Evolutionary conservation across 2,329 filamentous ascomycete genomes (phyloP).

Genomic region (Cryphonectria japonica): DNA sequence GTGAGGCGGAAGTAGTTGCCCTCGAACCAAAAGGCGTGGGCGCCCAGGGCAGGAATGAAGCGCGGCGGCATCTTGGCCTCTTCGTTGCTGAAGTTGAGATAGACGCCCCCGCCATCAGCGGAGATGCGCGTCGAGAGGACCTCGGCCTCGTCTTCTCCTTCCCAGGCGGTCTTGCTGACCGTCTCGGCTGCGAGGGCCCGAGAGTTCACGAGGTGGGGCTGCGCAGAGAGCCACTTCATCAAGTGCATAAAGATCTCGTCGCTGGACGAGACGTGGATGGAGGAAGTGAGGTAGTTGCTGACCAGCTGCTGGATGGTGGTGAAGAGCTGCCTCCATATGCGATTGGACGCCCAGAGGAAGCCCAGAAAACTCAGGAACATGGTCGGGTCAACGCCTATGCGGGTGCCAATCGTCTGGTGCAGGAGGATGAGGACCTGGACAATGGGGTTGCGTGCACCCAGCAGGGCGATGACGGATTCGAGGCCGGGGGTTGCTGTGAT

Average conservation of each 20-base stretch:
- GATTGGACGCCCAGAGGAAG: slow-evolving; percentile 52
- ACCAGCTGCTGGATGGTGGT: slow-evolving; percentile 39
- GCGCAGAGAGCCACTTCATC: slow-evolving; percentile 60
- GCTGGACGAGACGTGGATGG: slow-evolving; percentile 55
- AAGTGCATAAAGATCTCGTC: slow-evolving; percentile 63
- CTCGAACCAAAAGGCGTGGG: slow-evolving; percentile 58
- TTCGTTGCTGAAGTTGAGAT: slow-evolving; percentile 64
- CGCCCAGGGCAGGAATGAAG: slow-evolving; percentile 58
- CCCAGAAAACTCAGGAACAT: slow-evolving; percentile 50
- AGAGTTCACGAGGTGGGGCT: slow-evolving; percentile 55
- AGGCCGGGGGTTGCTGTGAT: slow-evolving; percentile 33
- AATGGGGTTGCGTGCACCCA: slow-evolving; percentile 48
- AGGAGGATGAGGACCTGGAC: slow-evolving; percentile 48
- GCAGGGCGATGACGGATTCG: slow-evolving; percentile 50
- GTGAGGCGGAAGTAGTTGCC: slow-evolving; percentile 54
- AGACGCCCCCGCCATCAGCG: slow-evolving; percentile 48
- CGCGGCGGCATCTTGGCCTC: slow-evolving; percentile 56
- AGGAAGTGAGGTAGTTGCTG: slow-evolving; percentile 52
- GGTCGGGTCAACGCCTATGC: slow-evolving; percentile 54
- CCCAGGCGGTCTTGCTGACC: slow-evolving; percentile 58
- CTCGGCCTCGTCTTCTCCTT: slow-evolving; percentile 54
- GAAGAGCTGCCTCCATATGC: slow-evolving; percentile 43
- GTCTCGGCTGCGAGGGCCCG: slow-evolving; percentile 61
- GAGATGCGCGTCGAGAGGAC: slow-evolving; percentile 42
- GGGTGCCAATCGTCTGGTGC: slow-evolving; percentile 49